Evolutionary conservation across 768 basidiomycete genomes (phyloP).

Genomic region (Calocybe gangraenosa): DNA sequence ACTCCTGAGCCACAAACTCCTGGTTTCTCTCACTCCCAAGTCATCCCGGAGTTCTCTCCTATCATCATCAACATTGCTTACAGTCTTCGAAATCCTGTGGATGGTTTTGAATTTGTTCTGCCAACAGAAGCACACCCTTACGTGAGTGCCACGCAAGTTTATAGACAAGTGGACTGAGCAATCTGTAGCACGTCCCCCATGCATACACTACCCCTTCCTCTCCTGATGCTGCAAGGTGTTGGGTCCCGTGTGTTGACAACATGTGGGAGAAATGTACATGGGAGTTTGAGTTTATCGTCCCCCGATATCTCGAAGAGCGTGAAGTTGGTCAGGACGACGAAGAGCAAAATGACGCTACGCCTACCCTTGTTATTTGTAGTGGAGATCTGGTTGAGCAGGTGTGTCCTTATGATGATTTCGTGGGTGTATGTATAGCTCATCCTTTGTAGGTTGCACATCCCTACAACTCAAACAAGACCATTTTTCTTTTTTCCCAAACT

Average conservation of each 20-base stretch:
- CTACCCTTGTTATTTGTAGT: conserved; percentile 88
- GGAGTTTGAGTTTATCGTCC: conserved; percentile 97
- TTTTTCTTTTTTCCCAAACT: conserved; percentile 88
- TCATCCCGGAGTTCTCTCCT: conserved; percentile 65
- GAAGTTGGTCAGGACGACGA: conserved; percentile 39
- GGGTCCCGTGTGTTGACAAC: conserved; percentile 97
- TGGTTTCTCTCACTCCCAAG: conserved; percentile 28
- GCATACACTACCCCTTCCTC: conserved; percentile 85
- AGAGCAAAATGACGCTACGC: conserved; percentile 58
- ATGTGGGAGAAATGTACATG: conserved; percentile 96
- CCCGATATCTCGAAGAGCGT: conserved; percentile 70
- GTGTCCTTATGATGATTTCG: conserved; percentile 17
- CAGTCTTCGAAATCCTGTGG: conserved; percentile 75
- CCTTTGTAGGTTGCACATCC: conserved; percentile 80
- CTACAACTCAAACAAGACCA: conserved; percentile 88
- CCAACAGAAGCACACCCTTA: conserved; percentile 82
- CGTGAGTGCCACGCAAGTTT: no score
- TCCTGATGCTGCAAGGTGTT: conserved; percentile 90
- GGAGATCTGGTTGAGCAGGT: conserved; percentile 96
- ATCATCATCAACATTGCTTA: conserved; percentile 76
- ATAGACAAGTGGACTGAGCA: no score
- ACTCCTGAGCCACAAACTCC: conserved; percentile 85
- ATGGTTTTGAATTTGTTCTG: conserved; percentile 81
- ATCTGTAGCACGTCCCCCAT: conserved; percentile 93
- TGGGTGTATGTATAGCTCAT: conserved; percentile 6